These are phyloP conservation scores for Pseudogymnoascus sp. DNA, from an alignment of 2,329 filamentous ascomycete species.

Conservation along the genomic window DNA sequence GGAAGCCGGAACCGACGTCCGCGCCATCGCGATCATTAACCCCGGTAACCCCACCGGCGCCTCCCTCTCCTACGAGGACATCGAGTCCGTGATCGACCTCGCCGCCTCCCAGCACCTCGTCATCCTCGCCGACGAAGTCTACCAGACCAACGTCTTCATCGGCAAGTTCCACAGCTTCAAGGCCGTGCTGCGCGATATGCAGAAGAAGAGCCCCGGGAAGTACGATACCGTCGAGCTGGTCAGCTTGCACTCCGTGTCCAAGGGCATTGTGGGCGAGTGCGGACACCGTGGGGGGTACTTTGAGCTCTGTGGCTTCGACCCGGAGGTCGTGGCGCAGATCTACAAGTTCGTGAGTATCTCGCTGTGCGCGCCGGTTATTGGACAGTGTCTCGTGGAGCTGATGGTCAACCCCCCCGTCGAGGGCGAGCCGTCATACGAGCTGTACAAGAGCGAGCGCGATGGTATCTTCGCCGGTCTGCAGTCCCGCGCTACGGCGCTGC, in stretches of 20 bases:
- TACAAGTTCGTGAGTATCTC: slow-evolving; percentile 99
- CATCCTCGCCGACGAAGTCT: slow-evolving; percentile 92
- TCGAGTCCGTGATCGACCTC: slow-evolving; percentile 78
- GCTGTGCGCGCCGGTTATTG: slow-evolving; percentile 89
- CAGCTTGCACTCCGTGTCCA: slow-evolving; percentile 87
- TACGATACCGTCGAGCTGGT: slow-evolving; percentile 84
- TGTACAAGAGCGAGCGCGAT: slow-evolving; percentile 81
- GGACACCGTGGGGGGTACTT: slow-evolving; percentile 97
- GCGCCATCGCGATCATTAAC: slow-evolving; percentile 95
- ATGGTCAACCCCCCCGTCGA: slow-evolving; percentile 92
- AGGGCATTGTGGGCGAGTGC: slow-evolving; percentile 98
- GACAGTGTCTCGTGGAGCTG: slow-evolving; percentile 91
- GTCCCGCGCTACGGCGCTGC: slow-evolving; percentile 73
- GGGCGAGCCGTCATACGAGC: slow-evolving; percentile 74
- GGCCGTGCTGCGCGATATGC: slow-evolving; percentile 71
- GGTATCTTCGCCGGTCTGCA: slow-evolving; percentile 71
- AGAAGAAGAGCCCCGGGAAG: slow-evolving; percentile 63
- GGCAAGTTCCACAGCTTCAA: slow-evolving; percentile 97
- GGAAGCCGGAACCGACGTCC: slow-evolving; percentile 72
- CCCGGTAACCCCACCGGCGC: slow-evolving; percentile 95
- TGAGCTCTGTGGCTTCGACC: slow-evolving; percentile 84
- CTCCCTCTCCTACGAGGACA: slow-evolving; percentile 68
- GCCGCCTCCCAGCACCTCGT: slow-evolving; percentile 80
- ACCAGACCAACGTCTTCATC: slow-evolving; percentile 96
- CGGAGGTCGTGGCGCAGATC: slow-evolving; percentile 80